Base-by-base conservation (phyloP, 2,329 filamentous ascomycete genomes). In the Nemania sp. region DNA sequence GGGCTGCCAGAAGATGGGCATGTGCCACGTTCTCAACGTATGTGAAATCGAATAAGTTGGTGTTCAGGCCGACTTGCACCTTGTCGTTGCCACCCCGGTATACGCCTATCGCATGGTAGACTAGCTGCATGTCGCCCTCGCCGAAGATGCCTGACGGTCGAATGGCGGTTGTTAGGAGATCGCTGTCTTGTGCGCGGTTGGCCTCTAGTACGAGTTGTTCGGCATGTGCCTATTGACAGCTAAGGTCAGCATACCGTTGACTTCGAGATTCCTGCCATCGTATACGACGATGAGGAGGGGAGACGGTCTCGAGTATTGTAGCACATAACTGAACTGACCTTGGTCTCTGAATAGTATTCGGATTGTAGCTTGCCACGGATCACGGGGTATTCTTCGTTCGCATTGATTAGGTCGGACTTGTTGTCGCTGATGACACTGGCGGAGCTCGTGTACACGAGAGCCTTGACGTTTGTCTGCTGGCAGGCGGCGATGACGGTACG, bases 81-180 rank as follows among this genome's bases (percentile, higher is more conserved):
- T 87, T 88, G 43, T 93, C 91, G 71, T 92, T 90, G 74, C 88
- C 85, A 69, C 88, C 85, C 67, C 86, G 84, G 77, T 91, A 92
- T 74, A 92, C 89, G 70, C 89, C 87, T 75, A 97, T 84, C 70
- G 98, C 87, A 73, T 91, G 89, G 70, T 90, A 88, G 38, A 95
- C 88, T 15, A 90, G 81, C 77, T 94, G 91, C 61, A 89, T 88
- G 82, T 99, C 96, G 74, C 93, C 93, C 77, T 96, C 93, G 75
- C 95, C 95, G 77, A 97, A 93, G 79, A 98, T 97, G 72, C 93
- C 93, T 13, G 93, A 92, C 6, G 94, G 93, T 18, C 96, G 92
- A 71, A 98, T 87, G 32, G 94, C 86, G 76, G 88, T 88, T n/a
- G 94, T 97, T 10, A 93, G 84, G 79, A 97, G 89, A 51, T 83